Percentiles rank a stretch among this genome's conserved stretches.
phyloP scores from a whole-genome alignment of 2,329 filamentous ascomycete species.

The Xylaria sp. region DNA sequence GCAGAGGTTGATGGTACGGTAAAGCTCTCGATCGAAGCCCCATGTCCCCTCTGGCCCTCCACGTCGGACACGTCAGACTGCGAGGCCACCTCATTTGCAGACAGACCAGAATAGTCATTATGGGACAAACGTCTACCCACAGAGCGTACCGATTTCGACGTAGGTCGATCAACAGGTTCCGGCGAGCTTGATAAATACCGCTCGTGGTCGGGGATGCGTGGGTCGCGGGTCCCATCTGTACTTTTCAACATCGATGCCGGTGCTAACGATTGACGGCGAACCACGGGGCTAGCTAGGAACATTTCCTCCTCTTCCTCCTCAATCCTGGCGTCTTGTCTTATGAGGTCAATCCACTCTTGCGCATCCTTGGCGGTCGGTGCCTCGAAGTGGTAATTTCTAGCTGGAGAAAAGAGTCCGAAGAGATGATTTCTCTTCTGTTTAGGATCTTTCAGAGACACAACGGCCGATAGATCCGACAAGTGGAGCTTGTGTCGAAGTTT shows the following conservation, averaged over 20 bases:
- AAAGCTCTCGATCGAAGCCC: conserved; percentile 63
- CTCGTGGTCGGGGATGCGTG: conserved; percentile 51
- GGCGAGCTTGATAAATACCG: conserved; percentile 68
- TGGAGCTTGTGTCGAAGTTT: conserved; percentile 89
- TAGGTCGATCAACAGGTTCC: conserved; percentile 60
- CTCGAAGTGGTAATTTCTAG: conserved; percentile 91
- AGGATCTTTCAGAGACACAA: conserved; percentile 86
- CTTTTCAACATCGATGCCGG: conserved; percentile 44
- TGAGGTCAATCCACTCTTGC: conserved; percentile 85
- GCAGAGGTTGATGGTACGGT: conserved; percentile 53
- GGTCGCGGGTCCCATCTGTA: conserved; percentile 40
- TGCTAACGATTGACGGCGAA: conserved; percentile 59
- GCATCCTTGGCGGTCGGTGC: conserved; percentile 78
- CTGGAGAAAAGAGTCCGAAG: conserved; percentile 91
- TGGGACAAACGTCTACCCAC: conserved; percentile 66
- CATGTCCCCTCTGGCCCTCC: conserved; percentile 61
- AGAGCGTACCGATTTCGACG: conserved; percentile 49
- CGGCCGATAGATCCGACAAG: conserved; percentile 89
- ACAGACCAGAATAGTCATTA: conserved; percentile 71
- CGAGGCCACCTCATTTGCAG: conserved; percentile 75
- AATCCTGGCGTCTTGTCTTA: conserved; percentile 81
- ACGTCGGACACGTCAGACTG: conserved; percentile 88
- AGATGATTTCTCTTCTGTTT: conserved; percentile 88
- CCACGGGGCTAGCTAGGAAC: conserved; percentile 74
- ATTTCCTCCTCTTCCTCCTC: conserved; percentile 91